Conservation (phyloP, 2,329 filamentous ascomycete genomes). For the Calonectria pseudoturangicola region DNA sequence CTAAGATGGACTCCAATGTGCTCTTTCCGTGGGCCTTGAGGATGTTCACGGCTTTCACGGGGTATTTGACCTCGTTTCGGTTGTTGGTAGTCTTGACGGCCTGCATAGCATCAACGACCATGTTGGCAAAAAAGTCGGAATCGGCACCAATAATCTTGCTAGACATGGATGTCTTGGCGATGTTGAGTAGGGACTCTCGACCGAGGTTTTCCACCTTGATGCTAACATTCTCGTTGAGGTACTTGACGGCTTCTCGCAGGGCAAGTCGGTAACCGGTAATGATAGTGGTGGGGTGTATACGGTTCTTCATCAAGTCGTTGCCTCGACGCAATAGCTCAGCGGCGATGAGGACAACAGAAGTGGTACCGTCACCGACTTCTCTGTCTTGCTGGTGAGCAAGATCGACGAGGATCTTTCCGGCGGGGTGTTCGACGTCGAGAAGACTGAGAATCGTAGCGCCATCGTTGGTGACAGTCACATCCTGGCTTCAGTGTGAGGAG, state of each 20-base stretch:
- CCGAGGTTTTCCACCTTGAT: constrained; percentile 95
- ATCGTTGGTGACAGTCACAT: constrained; percentile 99
- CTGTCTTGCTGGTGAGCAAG: constrained; percentile 99
- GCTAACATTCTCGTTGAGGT: constrained; percentile 99
- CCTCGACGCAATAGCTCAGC: constrained; percentile 94
- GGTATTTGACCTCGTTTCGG: constrained; percentile 94
- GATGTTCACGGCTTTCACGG: constrained; percentile 99
- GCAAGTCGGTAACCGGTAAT: constrained; percentile 98
- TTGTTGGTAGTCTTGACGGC: constrained; percentile 96
- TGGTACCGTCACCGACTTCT: constrained; percentile 98
- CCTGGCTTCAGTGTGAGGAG: constrained; percentile 68
- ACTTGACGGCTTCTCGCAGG: constrained; percentile 96
- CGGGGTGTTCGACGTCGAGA: constrained; percentile 97
- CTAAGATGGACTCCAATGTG: constrained; percentile 87
- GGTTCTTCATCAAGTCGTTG: constrained; percentile 99
- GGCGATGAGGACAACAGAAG: constrained; percentile 97
- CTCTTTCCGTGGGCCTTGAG: constrained; percentile 99
- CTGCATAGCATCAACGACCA: constrained; percentile 96
- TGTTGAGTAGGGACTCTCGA: constrained; percentile 92
- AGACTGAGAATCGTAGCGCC: constrained; percentile 96
- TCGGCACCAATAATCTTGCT: constrained; percentile 98
- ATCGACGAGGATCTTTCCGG: constrained; percentile 98
- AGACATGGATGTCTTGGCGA: constrained; percentile 99
- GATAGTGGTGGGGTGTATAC: constrained; percentile 99
- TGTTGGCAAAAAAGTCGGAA: constrained; percentile 96